phyloP scores from a whole-genome alignment of 1,139 yeast species.

The Scheffersomyces illinoinensis region DNA sequence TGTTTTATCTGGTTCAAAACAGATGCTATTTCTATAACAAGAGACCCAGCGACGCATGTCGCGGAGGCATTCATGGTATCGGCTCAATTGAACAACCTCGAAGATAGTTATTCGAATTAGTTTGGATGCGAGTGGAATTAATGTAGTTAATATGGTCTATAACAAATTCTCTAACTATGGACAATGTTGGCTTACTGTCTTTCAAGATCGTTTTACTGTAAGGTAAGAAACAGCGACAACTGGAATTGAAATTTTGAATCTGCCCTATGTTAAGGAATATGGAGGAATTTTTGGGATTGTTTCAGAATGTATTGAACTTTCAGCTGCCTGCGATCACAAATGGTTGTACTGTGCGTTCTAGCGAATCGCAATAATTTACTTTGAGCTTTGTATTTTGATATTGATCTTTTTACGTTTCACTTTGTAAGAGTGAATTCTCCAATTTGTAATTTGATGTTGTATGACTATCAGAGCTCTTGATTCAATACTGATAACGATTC shows the following conservation, averaged over 20 bases:
- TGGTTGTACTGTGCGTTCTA: background rate
- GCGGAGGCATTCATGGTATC: background rate
- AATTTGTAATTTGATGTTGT: background rate
- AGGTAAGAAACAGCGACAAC: background rate
- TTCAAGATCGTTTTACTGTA: too few species aligned
- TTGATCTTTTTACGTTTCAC: background rate
- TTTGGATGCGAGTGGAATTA: background rate
- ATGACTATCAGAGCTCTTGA: background rate
- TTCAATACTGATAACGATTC: background rate
- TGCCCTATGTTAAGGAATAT: background rate
- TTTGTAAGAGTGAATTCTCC: background rate
- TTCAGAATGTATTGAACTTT: background rate
- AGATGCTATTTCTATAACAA: slow-evolving; percentile 2
- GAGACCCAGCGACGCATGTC: slow-evolving; percentile 3
- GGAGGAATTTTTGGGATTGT: background rate
- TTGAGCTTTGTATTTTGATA: background rate
- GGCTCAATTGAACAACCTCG: background rate
- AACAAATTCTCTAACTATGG: too few species aligned
- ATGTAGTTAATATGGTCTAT: too few species aligned
- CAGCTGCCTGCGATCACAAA: background rate
- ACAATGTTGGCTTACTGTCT: too few species aligned
- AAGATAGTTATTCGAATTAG: background rate
- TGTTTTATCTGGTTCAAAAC: slow-evolving; percentile 16
- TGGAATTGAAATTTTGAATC: background rate
- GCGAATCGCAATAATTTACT: background rate